These are phyloP conservation scores for Heliosperma pusillum DNA, from an alignment of 148 eudicot species.

Conservation along the genomic window DNA sequence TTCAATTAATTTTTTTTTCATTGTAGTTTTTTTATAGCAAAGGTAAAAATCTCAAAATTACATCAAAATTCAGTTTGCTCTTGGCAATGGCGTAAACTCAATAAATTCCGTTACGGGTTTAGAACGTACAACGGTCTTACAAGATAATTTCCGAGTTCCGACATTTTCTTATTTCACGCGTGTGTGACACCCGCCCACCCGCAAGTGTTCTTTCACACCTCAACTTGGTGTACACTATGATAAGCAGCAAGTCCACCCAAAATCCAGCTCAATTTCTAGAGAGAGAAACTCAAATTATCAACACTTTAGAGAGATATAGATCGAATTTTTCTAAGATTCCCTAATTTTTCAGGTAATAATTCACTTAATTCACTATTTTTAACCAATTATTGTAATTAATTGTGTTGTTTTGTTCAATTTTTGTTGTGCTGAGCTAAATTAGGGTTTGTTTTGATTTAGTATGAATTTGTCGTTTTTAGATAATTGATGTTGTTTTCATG, in stretches of 20 bases:
- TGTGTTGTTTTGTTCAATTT: neutral
- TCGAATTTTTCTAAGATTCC: neutral
- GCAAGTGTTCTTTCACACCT: no score
- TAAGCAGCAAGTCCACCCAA: neutral
- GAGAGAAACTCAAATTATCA: neutral
- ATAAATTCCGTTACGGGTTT: no score
- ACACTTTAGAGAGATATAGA: neutral
- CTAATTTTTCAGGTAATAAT: neutral
- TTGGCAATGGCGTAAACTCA: no score
- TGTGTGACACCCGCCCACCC: no score
- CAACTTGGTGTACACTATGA: neutral
- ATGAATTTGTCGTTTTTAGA: neutral
- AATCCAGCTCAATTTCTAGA: neutral
- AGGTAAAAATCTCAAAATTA: no score
- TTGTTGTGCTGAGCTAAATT: neutral
- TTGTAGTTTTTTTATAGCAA: no score
- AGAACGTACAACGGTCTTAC: no score
- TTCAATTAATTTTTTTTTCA: no score
- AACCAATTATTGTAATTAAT: neutral
- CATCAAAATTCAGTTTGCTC: no score
- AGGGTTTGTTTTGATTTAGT: constrained; percentile 17
- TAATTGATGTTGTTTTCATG: neutral
- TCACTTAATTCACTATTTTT: neutral
- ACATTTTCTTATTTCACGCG: no score
- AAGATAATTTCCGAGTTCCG: no score